Conservation (phyloP, 2,329 filamentous ascomycete genomes). For the Podosphaera aphanis region DNA sequence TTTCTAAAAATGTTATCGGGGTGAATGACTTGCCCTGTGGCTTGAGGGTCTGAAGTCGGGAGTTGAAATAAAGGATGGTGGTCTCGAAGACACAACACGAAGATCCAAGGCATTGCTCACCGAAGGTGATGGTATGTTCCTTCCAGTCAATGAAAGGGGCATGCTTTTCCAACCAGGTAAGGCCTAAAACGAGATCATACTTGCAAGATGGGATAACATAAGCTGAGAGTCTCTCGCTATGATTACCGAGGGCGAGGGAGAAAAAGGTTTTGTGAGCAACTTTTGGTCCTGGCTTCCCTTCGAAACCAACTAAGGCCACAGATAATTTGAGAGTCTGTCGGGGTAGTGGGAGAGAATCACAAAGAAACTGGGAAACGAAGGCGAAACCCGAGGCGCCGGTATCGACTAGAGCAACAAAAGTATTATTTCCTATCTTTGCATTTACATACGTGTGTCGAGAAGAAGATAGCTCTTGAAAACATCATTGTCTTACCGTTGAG, state of each 20-base stretch:
- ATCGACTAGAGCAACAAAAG: conserved; percentile 1
- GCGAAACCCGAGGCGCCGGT: neutral
- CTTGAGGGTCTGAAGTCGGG: neutral
- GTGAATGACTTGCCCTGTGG: neutral
- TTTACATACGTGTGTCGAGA: neutral
- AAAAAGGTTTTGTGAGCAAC: neutral
- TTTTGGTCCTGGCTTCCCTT: neutral
- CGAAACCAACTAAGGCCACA: neutral
- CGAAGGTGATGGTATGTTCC: neutral
- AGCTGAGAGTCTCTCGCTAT: neutral
- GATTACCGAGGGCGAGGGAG: neutral
- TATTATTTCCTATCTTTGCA: neutral
- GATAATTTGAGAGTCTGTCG: neutral
- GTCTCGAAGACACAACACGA: neutral
- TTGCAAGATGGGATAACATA: neutral
- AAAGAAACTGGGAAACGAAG: neutral
- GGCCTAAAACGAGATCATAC: neutral
- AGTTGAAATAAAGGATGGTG: neutral
- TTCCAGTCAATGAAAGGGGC: neutral
- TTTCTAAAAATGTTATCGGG: neutral
- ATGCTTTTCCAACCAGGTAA: neutral
- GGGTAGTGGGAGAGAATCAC: neutral
- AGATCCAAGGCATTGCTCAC: neutral
- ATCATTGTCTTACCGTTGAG: neutral
- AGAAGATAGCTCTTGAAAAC: neutral